These are phyloP conservation scores for Adansonia gregorii DNA, from an alignment of 441 rosid genomes.

Conservation along the genomic window DNA sequence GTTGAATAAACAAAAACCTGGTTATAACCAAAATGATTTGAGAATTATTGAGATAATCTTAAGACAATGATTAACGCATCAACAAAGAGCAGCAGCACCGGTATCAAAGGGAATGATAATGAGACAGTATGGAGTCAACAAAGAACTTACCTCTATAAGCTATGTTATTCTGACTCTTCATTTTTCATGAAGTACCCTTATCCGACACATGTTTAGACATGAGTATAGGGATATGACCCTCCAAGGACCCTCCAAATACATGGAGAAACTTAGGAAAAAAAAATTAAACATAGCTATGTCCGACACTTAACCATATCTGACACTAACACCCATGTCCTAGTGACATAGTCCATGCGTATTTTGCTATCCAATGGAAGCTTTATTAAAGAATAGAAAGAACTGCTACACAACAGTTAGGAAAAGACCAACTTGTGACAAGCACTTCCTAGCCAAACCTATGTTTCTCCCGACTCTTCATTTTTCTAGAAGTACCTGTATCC, in stretches of 20 bases:
- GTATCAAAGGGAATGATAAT: slow-evolving; percentile 4
- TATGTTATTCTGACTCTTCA: too few species aligned
- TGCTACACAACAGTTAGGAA: background rate
- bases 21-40: background rate
- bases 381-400: background rate
- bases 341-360: background rate
- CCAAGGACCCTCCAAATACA: too few species aligned
- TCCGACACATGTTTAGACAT: too few species aligned
- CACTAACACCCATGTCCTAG: too few species aligned
- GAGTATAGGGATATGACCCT: too few species aligned
- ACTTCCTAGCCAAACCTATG: background rate
- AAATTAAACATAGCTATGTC: too few species aligned
- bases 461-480: too few species aligned
- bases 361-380: background rate
- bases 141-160: background rate
- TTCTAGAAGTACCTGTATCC: too few species aligned
- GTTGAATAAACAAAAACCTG: background rate
- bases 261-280: too few species aligned
- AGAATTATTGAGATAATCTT: background rate
- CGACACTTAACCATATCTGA: too few species aligned
- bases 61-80: background rate
- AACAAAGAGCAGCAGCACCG: background rate
- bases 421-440: slow-evolving; percentile 4
- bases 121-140: background rate
- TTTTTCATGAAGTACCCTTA: too few species aligned